Evolutionary conservation across 2,329 filamentous ascomycete genomes (phyloP), one percentile per base, ranked within the genome.

Genomic region (Sphaerulina populicola): DNA sequence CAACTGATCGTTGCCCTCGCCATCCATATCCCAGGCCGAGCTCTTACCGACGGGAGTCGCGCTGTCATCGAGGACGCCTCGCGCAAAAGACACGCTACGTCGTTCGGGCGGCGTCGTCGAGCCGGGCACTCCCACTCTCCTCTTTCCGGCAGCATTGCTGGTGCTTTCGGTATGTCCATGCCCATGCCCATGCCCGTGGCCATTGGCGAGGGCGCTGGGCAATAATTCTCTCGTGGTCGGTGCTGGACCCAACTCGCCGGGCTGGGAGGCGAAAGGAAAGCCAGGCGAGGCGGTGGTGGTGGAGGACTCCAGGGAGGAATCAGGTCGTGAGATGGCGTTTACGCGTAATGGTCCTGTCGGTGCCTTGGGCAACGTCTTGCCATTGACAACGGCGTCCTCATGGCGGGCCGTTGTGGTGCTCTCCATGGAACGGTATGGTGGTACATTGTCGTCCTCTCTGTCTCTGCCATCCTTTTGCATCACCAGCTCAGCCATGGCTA

Each of bases 61-160:
- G 53, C 42, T 38, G 29, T 43, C 8, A 59, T 45, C 39, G 36
- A 58, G 33, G 14, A 62, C 60, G 8, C 52, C 54, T n/a, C 62
- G 55, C 35, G 58, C 60, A 44, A 66, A 65, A 29, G 64, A 62
- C 27, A 65, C 62, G 48, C 62, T 65, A 46, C 62, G 54, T 40
- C 60, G 53, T 18, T 59, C 55, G 30, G 61, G 51, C 12, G 62
- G 61, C 10, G 62, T 63, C 14, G 44, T 50, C 15, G 55, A 21
- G n/a, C 38, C 38, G 9, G 47, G 31, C 30, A 36, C 37, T 44
- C 47, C 31, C 15, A 35, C 42, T 36, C 43, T 44, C 37, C 43
- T 31, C 42, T 51, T 31, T 15, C 40, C n/a, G 10, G 11, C 15
- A 6, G 15, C 33, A 27, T 30, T 52, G 21, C 39, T 37, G 11